A percentile compares a stretch with the other conserved stretches of the same genome.
phyloP scores from a whole-genome alignment of 179 eudicot species.

The Amaranthus tricolor region DNA sequence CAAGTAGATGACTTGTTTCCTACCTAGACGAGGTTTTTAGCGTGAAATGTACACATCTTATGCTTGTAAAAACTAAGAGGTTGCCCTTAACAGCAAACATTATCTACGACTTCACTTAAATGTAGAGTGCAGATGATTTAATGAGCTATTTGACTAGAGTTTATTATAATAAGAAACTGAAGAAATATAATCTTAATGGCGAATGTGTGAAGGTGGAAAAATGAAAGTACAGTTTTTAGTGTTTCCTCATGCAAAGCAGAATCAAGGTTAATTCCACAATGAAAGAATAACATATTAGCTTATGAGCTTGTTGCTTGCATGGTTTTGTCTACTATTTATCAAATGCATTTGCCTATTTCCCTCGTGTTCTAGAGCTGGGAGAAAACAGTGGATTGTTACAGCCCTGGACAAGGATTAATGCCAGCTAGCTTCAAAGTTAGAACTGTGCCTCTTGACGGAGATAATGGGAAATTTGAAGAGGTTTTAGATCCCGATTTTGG shows the following conservation, averaged over 20 bases:
- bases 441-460: constrained; percentile 72
- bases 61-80: no score
- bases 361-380: constrained; percentile 42
- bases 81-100: no score
- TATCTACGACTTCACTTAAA: no score
- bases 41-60: no score
- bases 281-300: neutral
- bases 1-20: no score
- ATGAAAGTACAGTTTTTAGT: neutral
- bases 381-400: constrained; percentile 86
- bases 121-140: no score
- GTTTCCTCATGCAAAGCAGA: neutral
- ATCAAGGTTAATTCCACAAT: neutral
- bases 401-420: constrained; percentile 99
- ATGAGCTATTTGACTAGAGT: no score
- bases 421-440: constrained; percentile 95
- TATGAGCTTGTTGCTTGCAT: neutral
- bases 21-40: no score
- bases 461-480: constrained; percentile 58
- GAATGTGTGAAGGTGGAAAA: neutral
- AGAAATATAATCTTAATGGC: neutral
- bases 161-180: no score
- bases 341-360: neutral
- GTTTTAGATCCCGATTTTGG: constrained; percentile 98
- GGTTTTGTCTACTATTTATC: neutral